These are phyloP conservation scores for Penicillium capsulatum DNA, from an alignment of 2,329 filamentous ascomycete genomes.

Conservation along the genomic window DNA sequence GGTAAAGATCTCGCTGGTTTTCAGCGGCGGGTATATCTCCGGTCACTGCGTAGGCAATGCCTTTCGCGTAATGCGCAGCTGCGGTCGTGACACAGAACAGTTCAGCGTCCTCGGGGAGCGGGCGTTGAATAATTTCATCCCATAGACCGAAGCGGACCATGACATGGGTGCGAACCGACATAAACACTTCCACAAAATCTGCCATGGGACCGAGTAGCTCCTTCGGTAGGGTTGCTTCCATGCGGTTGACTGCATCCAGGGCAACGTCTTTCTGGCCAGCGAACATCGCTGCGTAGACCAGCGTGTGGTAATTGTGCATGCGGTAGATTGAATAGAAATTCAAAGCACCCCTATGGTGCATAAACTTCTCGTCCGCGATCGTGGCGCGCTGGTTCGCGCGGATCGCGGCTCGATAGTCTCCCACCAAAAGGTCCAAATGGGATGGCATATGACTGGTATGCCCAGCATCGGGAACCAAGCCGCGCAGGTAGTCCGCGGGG, in stretches of 20 bases:
- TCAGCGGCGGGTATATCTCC: conserved; percentile 55
- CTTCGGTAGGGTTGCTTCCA: conserved; percentile 62
- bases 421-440: conserved; percentile 69
- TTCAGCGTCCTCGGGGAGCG: conserved; percentile 53
- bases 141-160: conserved; percentile 70
- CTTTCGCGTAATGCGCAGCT: conserved; percentile 64
- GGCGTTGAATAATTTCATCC: conserved; percentile 59
- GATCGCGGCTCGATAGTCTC: conserved; percentile 65
- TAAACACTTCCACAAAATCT: conserved; percentile 70
- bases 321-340: conserved; percentile 78
- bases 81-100: conserved; percentile 69
- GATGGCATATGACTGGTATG: conserved; percentile 74
- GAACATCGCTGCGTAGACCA: conserved; percentile 75
- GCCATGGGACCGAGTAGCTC: conserved; percentile 70
- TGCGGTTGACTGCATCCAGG: conserved; percentile 54
- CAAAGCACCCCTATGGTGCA: conserved; percentile 53
- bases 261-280: conserved; percentile 61
- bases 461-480: conserved; percentile 63
- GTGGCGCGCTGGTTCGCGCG: conserved; percentile 64
- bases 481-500: conserved; percentile 58
- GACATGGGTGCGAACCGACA: conserved; percentile 64
- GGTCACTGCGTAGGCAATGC: conserved; percentile 60
- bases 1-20: conserved; percentile 50
- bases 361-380: conserved; percentile 62
- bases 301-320: conserved; percentile 69